phyloP scores from a whole-genome alignment of 192 early-diverging fungal genomes.

The Coemansia reversa region DNA sequence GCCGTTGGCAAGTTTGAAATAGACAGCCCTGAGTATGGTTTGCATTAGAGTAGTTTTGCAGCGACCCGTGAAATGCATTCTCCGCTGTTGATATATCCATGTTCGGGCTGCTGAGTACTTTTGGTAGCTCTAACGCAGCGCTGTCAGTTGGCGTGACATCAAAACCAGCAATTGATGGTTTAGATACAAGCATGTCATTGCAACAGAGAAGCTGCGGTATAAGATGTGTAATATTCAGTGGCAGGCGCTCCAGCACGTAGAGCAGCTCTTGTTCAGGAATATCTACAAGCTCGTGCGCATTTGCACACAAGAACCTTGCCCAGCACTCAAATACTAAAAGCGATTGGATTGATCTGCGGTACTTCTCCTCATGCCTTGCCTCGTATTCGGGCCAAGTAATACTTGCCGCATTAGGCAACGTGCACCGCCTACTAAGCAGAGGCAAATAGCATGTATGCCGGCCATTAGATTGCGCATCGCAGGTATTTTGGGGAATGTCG shows the following conservation, averaged over 20 bases:
- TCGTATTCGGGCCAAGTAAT: constrained; percentile 5
- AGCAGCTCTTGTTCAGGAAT: constrained; percentile 28
- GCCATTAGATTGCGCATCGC: background rate
- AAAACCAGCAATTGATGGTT: background rate
- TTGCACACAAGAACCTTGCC: constrained; percentile 26
- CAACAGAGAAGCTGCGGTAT: constrained; percentile 27
- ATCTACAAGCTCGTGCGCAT: constrained; percentile 17
- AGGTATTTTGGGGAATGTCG: too few species aligned
- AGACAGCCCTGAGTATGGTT: too few species aligned
- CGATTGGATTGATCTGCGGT: constrained; percentile 30
- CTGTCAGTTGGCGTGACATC: too few species aligned
- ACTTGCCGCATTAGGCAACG: constrained; percentile 4
- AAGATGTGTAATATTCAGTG: constrained; percentile 33
- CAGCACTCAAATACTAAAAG: constrained; percentile 43
- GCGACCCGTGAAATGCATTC: too few species aligned
- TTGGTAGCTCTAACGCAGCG: too few species aligned
- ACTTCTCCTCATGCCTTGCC: constrained; percentile 12
- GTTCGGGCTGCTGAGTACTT: too few species aligned
- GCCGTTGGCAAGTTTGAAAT: too few species aligned
- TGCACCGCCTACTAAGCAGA: constrained; percentile 12
- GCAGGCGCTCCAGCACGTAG: constrained; percentile 41
- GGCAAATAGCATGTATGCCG: too few species aligned
- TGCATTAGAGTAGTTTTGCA: too few species aligned
- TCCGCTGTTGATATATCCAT: too few species aligned
- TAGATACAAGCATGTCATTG: constrained; percentile 30